Base-by-base conservation (phyloP, 208 protist species). In the Balamuthia mandrillaris region DNA sequence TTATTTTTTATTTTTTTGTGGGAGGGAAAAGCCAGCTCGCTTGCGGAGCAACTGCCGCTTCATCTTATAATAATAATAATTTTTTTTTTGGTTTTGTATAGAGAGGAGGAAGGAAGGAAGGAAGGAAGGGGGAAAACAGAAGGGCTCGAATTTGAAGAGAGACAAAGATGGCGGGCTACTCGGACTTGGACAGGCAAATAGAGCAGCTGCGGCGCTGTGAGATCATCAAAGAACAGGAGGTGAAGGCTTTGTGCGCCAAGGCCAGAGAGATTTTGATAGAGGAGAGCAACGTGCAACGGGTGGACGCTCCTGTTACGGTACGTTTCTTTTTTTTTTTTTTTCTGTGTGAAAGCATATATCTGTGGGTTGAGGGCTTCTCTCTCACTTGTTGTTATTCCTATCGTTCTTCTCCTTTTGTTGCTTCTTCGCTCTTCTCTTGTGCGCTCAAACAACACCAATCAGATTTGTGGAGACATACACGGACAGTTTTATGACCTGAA, bases 391-490 rank as follows among this genome's bases (percentile, higher is more conserved):
- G n/a, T n/a, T n/a, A n/a, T n/a, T n/a, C n/a, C n/a, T n/a, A n/a
- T 24, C 37, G 24, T 42, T 51, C 1, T 33, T 44, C 24, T 54
- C 21, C 21, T 54, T 54, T 54, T 54, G 14, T 54, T 54, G 18
- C 14, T 54, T 54, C 21, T 54, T n/a, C n/a, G n/a, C n/a, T n/a
- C n/a, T n/a, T n/a, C n/a, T n/a, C n/a, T n/a, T n/a, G n/a, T n/a
- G n/a, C n/a, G n/a, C n/a, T n/a, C n/a, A n/a, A n/a, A n/a, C n/a
- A n/a, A n/a, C n/a, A n/a, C n/a, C n/a, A n/a, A n/a, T n/a, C n/a
- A n/a, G 2, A 96, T 99, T 1, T 99, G 97, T 89, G 98, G 98
- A 24, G 98, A 99, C 90, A 98, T 99, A 63, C 98, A 99, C 89
- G 98, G 98, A 0, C 98, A 99, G 92, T 99, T 99, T 78, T 95